Base-by-base conservation (phyloP, 225 moss, liverwort and hornwort genomes). In the Pseudoscleropodium purum region DNA sequence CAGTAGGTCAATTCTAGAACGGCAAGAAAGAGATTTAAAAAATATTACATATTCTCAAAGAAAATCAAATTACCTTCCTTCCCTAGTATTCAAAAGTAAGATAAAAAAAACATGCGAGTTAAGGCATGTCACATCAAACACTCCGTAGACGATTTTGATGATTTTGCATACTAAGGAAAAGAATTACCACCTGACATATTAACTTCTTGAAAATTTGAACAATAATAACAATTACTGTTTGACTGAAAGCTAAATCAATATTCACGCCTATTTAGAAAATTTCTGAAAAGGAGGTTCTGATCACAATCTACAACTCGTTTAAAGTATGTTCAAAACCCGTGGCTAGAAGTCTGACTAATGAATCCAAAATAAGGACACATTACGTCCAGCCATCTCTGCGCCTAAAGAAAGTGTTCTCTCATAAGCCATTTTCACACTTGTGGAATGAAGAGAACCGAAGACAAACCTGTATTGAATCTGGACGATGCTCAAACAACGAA, bases 391-490 rank as follows among this genome's bases (percentile, higher is more conserved):
- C 85, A 59, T 56, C 73, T 60, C 34, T 37, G 36, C 30, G 20
- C 72, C 47, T 24, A 43, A 21, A 76, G 61, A 81, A 51, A 16
- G 45, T 54, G 31, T 41, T 84, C 73, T 84, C 73, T 87, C 87
- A 84, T 45, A 37, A 77, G 65, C 79, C 72, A 45, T 47, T 84
- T 41, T 66, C 37, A 61, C 19, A 76, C 43, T n/a, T 52, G 62
- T 37, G 17, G n/a, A 83, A 73, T 57, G 57, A 67, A 62, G 66
- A 39, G 83, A 39, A 59, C 74, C 21, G 25, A 57, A 83, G 78
- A 82, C 91, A 66, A 64, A 92, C 93, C 93, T 92, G 90, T 57
- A 47, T 31, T 84, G 73, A 57, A 85, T 79, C 60, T 85, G 49
- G 81, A 69, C n/a, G 89, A 72, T 65, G 29, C 60, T 73, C 90